These are phyloP conservation scores for Backusella mclennaniae DNA, from an alignment of 192 early-diverging fungal species.

Conservation along the genomic window DNA sequence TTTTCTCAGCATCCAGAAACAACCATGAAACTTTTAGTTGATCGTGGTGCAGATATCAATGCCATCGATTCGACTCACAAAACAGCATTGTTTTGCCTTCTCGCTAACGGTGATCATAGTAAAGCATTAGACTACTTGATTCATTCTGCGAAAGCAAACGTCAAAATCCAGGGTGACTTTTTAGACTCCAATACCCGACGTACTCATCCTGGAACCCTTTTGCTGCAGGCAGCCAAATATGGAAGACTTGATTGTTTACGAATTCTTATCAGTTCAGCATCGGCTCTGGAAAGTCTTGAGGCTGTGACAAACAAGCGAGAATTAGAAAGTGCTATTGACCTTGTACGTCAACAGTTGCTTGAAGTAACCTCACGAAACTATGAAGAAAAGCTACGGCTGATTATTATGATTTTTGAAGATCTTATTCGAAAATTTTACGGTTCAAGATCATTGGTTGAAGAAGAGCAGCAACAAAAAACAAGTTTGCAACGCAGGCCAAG, in stretches of 20 bases:
- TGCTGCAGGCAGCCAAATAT: slow-evolving; percentile 38
- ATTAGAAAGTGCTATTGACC: background rate
- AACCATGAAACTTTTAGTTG: slow-evolving; percentile 20
- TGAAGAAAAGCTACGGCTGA: background rate
- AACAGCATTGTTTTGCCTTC: slow-evolving; percentile 28
- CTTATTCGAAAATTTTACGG: background rate
- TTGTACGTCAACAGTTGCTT: slow-evolving; percentile 16
- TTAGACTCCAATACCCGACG: slow-evolving; percentile 13
- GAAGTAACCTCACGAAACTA: background rate
- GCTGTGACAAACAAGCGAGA: background rate
- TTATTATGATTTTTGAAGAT: slow-evolving; percentile 10
- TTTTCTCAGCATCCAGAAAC: slow-evolving; percentile 19
- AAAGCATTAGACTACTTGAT: slow-evolving; percentile 20
- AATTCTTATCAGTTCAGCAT: slow-evolving; percentile 12
- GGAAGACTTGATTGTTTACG: slow-evolving; percentile 16
- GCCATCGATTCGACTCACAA: slow-evolving; percentile 19
- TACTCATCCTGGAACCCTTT: slow-evolving; percentile 15
- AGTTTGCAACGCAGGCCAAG: background rate
- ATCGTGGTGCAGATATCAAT: slow-evolving; percentile 34
- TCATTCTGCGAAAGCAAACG: slow-evolving; percentile 6
- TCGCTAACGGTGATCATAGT: slow-evolving; percentile 34
- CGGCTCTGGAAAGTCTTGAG: background rate
- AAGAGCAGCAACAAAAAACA: background rate
- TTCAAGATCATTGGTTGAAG: background rate
- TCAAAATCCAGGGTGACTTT: slow-evolving; percentile 20